Conservation (phyloP, 1,284 basidiomycete species). For the Irpex rosettiformis region DNA sequence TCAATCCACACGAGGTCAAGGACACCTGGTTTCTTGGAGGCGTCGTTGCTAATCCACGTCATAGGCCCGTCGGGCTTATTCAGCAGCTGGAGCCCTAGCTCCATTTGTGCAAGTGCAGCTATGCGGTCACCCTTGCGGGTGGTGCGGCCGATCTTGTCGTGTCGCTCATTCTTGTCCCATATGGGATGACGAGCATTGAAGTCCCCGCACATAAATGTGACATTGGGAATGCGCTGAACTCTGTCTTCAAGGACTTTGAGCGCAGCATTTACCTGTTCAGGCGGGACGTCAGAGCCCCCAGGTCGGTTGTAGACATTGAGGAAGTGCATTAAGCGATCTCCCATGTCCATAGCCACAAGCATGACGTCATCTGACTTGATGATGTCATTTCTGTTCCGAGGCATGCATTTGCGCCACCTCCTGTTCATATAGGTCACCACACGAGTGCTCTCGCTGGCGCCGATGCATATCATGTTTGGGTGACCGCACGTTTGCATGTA, state of each 20-base stretch:
- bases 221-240: neutral
- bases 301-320: neutral
- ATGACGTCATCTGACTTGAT: neutral
- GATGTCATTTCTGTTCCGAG: neutral
- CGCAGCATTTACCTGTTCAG: neutral
- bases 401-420: conserved; percentile 1
- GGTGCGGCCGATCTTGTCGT: neutral
- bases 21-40: neutral
- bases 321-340: neutral
- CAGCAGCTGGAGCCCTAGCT: neutral
- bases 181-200: conserved; percentile 2
- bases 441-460: conserved; percentile 1
- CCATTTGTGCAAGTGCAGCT: neutral
- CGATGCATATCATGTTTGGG: conserved; percentile 9
- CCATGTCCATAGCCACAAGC: conserved; percentile 2
- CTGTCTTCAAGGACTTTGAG: neutral
- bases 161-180: neutral
- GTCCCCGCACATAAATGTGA: conserved; percentile 3
- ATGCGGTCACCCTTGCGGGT: neutral
- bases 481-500: conserved; percentile 8
- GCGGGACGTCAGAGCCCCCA: too few species aligned
- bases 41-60: conserved; percentile 1
- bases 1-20: conserved; percentile 11
- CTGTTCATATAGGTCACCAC: conserved; percentile 10
- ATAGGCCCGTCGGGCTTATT: conserved; percentile 1